Base-by-base conservation (phyloP, 2,329 filamentous ascomycete species). In the Ophiosphaerella herpotricha region DNA sequence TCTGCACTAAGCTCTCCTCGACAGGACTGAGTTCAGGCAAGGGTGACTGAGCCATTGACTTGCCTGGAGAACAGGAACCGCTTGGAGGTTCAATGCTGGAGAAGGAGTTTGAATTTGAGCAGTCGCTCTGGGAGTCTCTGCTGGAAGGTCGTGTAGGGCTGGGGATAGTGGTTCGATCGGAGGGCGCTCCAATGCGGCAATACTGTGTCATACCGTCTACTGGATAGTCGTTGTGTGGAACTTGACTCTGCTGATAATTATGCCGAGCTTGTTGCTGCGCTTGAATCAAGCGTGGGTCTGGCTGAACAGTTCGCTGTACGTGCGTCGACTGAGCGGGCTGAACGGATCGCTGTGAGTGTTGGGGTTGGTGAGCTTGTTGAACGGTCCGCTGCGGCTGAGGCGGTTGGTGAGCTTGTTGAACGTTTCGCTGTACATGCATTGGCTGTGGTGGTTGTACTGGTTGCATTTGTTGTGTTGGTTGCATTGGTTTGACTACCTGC, bases 171-270 rank as follows among this genome's bases (percentile, higher is more conserved):
- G 81, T 91, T 74, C 76, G 84, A 75, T 87, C 85, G n/a, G 85
- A 87, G 42, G 82, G 82, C 34, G 87, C 83, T 4, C 86, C 88
- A 34, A 89, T 86, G 52, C 91, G 86, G 74, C 93, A 97, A 55
- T 97, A 88, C 84, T 97, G 96, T 0, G 93, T 97, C 91, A 97
- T 97, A 4, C 92, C 93, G 69, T 97, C 93, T 72, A 88, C 85
- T 0, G 93, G 92, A 70, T 97, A 97, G 8, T 94, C 91, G 63
- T 97, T 95, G 64, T 97, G 91, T 12, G 93, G 91, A 2, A 96
- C 83, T 57, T 91, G 86, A 48, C 76, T 78, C 34, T 74, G 72
- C 47, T 70, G 71, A 44, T 70, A 71, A 36, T 72, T 64, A 43
- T 76, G 71, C 13, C 67, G 67, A 24, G 68, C 70, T 51, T 71